A percentile compares a stretch with the other conserved stretches of the same genome.
Conservation (phyloP, 2,329 filamentous ascomycete genomes). For the Phaeomoniella chlamydospora region DNA sequence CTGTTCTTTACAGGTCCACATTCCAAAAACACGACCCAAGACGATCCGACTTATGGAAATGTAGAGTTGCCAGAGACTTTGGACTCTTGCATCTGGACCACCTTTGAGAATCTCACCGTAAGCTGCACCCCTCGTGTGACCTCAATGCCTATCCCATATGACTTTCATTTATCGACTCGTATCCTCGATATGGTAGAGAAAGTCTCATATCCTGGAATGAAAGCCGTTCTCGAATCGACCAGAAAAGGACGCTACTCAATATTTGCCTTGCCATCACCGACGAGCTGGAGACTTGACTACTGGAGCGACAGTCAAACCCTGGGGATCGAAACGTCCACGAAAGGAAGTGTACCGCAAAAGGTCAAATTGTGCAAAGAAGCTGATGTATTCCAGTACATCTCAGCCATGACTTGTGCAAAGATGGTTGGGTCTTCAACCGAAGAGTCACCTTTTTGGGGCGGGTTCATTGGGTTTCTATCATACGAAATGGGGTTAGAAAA, state of each 20-base stretch:
- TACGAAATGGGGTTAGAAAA: slow-evolving; percentile 63
- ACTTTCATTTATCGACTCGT: neutral
- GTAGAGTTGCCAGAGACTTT: neutral
- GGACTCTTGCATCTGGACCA: neutral
- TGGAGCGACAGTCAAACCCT: neutral
- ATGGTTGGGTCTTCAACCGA: slow-evolving; percentile 19
- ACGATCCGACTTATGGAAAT: neutral
- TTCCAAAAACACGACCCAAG: neutral
- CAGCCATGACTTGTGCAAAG: neutral
- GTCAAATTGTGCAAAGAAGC: neutral
- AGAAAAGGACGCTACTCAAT: slow-evolving; percentile 54
- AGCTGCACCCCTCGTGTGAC: neutral
- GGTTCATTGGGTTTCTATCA: slow-evolving; percentile 70
- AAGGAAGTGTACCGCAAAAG: neutral
- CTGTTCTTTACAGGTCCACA: neutral
- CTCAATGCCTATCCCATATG: neutral
- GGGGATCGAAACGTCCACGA: neutral
- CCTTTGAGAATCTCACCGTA: neutral
- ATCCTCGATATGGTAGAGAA: neutral
- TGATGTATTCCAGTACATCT: neutral
- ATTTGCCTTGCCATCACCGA: slow-evolving; percentile 44
- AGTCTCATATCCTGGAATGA: slow-evolving; percentile 34
- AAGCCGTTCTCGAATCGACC: slow-evolving; percentile 21
- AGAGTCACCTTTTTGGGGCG: slow-evolving; percentile 56
- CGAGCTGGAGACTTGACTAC: neutral